Percentiles rank a stretch among this genome's conserved stretches.
Evolutionary conservation across 2,329 filamentous ascomycete genomes (phyloP).

Genomic region (Aureobasidium sp.): DNA sequence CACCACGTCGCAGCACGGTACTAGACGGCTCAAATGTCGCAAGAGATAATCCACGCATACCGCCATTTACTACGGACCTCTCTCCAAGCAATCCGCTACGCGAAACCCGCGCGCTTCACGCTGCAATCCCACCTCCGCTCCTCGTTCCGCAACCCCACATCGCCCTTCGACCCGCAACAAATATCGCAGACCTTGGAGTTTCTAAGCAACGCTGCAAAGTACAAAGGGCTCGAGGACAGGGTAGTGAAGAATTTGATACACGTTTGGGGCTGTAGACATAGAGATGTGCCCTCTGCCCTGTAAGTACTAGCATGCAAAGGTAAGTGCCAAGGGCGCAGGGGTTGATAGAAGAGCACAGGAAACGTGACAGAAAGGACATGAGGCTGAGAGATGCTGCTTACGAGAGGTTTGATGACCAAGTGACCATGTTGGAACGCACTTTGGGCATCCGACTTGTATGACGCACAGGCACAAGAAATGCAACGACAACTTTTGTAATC

Average conservation of each 20-base stretch:
- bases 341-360: not conserved
- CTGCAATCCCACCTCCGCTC: conserved; percentile 46
- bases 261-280: conserved; percentile 31
- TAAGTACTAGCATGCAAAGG: not conserved
- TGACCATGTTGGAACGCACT: conserved; percentile 66
- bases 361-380: conserved; percentile 21
- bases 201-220: conserved; percentile 55
- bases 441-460: conserved; percentile 53
- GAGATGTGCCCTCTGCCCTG: not conserved
- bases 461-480: not conserved
- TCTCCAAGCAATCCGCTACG: conserved; percentile 65
- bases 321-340: not conserved
- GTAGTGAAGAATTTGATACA: conserved; percentile 62
- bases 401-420: conserved; percentile 60
- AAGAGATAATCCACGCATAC: conserved; percentile 55
- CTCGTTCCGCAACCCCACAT: conserved; percentile 32
- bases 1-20: not conserved
- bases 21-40: not conserved
- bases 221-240: conserved; percentile 62
- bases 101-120: conserved; percentile 59
- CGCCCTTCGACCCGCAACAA: conserved; percentile 25
- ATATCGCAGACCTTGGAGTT: conserved; percentile 65
- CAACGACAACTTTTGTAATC: conserved; percentile 1
- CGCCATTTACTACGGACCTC: conserved; percentile 60
- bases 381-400: conserved; percentile 37